Percentiles rank a stretch among this genome's conserved stretches.
Evolutionary conservation across 257 asterid genomes (phyloP).

Genomic region (Solanum megistacrolobum): DNA sequence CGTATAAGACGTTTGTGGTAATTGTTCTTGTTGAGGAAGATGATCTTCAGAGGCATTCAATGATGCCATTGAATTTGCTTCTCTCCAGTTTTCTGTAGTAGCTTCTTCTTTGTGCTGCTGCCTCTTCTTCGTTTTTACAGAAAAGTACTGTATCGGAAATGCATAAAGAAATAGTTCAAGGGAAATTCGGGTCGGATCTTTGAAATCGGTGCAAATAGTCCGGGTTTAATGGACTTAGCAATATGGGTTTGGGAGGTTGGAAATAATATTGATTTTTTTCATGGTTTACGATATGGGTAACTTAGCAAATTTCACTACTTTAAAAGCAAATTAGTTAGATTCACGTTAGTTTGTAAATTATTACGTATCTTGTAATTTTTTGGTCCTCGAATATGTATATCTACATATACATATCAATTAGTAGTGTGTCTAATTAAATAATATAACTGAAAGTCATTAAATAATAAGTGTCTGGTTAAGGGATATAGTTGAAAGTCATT

Average conservation of each 20-base stretch:
- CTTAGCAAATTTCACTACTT: fast-evolving
- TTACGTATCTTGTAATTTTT: too few species aligned
- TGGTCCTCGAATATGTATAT: neutral
- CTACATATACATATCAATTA: neutral
- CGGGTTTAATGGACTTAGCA: neutral
- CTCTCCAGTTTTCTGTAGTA: neutral
- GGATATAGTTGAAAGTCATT: neutral
- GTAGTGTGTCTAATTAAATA: neutral
- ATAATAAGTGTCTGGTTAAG: neutral
- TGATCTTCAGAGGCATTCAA: neutral
- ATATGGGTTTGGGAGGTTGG: neutral
- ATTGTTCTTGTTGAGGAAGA: neutral
- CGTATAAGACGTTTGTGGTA: neutral
- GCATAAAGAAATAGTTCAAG: neutral
- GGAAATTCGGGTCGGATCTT: neutral
- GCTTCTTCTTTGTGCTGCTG: neutral
- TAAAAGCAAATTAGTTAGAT: neutral
- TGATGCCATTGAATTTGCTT: neutral
- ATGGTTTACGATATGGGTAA: neutral
- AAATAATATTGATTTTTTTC: too few species aligned
- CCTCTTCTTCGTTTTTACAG: neutral
- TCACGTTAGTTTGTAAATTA: too few species aligned
- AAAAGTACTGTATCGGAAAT: neutral
- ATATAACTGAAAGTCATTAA: neutral
- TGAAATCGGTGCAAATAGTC: neutral